phyloP scores from a whole-genome alignment of 495 filamentous ascomycete species.

The Darksidea phi region DNA sequence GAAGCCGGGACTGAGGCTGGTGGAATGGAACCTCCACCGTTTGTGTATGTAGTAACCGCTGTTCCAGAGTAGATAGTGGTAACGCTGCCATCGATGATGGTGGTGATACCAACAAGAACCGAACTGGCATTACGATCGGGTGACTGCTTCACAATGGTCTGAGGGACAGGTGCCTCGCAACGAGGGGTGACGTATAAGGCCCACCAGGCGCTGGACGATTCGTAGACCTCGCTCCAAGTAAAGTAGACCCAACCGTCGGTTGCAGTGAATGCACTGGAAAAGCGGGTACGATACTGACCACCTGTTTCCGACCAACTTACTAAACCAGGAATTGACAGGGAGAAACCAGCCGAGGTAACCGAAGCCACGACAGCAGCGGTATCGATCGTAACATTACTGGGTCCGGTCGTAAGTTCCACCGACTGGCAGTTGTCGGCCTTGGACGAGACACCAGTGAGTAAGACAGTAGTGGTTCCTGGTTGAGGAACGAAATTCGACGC shows the following conservation, averaged over 20 bases:
- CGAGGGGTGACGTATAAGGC: background rate
- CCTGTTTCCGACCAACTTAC: background rate
- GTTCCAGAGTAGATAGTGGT: conserved; percentile 12
- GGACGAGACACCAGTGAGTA: conserved; percentile 5
- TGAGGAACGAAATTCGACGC: background rate
- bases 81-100: conserved; percentile 11
- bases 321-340: background rate
- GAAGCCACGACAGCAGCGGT: conserved; percentile 9
- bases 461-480: background rate
- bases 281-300: background rate
- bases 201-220: conserved; percentile 17
- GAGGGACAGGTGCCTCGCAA: conserved; percentile 3
- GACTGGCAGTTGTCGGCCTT: conserved; percentile 3
- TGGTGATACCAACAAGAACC: background rate
- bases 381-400: conserved; percentile 1
- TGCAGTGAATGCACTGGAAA: background rate
- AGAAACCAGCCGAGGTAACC: conserved; percentile 1
- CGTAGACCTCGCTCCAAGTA: conserved; percentile 1
- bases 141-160: conserved; percentile 3
- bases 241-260: background rate
- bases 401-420: background rate
- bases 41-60: conserved; percentile 3
- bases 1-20: conserved; percentile 10
- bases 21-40: background rate
- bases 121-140: background rate